Base-by-base conservation (phyloP, 2,329 filamentous ascomycete species). In the Chaetothyriales sp. region DNA sequence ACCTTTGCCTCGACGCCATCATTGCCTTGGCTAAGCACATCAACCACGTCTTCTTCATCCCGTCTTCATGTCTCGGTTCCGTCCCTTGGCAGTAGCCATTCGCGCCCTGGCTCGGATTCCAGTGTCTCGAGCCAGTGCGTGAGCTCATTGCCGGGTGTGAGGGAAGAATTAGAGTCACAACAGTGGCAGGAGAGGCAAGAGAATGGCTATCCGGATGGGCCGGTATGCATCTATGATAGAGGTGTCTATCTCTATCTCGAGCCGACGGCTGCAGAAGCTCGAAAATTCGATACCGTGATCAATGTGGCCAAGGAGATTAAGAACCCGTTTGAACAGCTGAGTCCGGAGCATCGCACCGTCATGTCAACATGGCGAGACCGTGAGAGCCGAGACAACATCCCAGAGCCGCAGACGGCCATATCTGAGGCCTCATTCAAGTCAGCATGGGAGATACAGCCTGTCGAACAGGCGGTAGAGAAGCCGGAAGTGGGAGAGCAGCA, bases 301-400 rank as follows among this genome's bases (percentile, higher is more conserved):
- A 82, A 82, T 55, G 79, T 82, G 22, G 79, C 79, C 5, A 80
- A 79, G 60, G 79, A 82, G 62, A 78, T 82, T 5, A 70, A 70
- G 49, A 81, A 81, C 57, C 79, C 79, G 1, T 78, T 81, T 59
- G 63, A 65, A 2, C 62, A 60, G 4, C 58, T 52, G 3, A 55
- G 56, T 15, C 64, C 54, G 53, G 62, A 54, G 56, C 61, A 61
- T 20, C 62, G 63, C 36, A 63, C 66, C 28, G 66, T 70, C 32
- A 66, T 71, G 62, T 69, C 67, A 46, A 63, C 67, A 7, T 67
- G 67, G 59, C 75, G 76, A 32, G 77, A 75, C 57, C 7, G 45
- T 2, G 28, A 32, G 18, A 72, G 73, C 15, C 64, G 63, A 36
- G 57, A 63, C 19, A 66, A 63, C 12, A 61, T 61, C n/a, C 59